Base-by-base conservation (phyloP, 805 yeast species). In the Lachancea kluyveri region DNA sequence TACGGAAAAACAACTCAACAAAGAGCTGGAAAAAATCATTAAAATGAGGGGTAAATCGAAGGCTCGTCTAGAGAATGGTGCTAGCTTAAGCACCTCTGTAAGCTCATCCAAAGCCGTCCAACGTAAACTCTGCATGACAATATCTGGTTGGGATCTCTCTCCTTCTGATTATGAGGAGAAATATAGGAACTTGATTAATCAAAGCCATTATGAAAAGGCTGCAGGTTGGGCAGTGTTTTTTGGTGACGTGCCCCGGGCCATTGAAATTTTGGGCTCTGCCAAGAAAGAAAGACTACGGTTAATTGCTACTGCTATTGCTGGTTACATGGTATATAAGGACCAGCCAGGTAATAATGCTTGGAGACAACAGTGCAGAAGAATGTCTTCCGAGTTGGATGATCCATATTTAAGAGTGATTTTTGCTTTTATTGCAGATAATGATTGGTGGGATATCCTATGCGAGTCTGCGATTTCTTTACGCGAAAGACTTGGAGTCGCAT, bases 161-260 rank as follows among this genome's bases (percentile, higher is more conserved):
- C 71, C 73, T 11, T 62, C 72, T 16, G 94, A 85, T 51, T 68
- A 86, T 40, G 94, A 87, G 42, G 76, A 71, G 23, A 77, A 79
- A 40, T 68, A 83, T 23, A 59, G 61, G 14, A 64, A 66, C 24
- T 64, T 90, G 24, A 73, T 79, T 14, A 56, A 61, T 0, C 55
- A 62, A 10, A 87, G 82, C 0, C 70, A 73, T 37, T 72, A 71
- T 40, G 95, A 87, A 40, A 79, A 90, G 51, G 97, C 98, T 1
- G 98, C 96, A 1, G 97, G 94, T 0, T 85, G 95, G 94, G 96
- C 96, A 0, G 88, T 87, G 0, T 90, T 90, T 56, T 90, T 85
- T 52, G 96, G 95, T 5, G 84, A 87, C 54, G 82, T 90, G 3
- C 69, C 73, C 3, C 69, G 77, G 30, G 95, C 96, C 0, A 82